These are phyloP conservation scores for Lagerstroemia speciosa DNA, from an alignment of 345 rosid genomes.

Conservation along the genomic window DNA sequence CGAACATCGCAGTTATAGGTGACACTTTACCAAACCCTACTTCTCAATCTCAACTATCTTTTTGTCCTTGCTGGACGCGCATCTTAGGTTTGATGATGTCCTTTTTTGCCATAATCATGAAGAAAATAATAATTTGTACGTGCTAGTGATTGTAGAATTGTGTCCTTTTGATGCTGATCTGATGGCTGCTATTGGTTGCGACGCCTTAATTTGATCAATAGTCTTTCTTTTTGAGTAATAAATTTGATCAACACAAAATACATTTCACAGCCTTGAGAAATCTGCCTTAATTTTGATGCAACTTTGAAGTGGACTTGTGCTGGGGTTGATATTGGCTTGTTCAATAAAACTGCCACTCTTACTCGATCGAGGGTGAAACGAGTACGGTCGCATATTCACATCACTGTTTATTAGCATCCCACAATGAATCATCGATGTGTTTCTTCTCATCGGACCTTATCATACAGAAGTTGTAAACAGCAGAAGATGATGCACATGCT, in stretches of 20 bases:
- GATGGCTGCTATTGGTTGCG: background rate
- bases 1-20: too few species aligned
- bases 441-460: background rate
- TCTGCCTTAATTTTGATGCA: too few species aligned
- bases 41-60: conserved; percentile 16
- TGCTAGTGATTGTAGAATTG: background rate
- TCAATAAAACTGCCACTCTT: too few species aligned
- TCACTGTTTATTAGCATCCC: background rate
- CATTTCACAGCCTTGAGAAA: background rate
- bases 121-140: conserved; percentile 9
- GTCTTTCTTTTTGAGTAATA: too few species aligned
- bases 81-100: conserved; percentile 20
- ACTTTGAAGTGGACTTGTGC: too few species aligned
- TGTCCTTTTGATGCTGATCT: background rate
- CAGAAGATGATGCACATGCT: background rate
- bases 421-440: background rate
- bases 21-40: too few species aligned
- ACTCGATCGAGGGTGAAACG: background rate
- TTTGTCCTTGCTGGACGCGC: conserved; percentile 18
- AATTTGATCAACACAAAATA: too few species aligned
- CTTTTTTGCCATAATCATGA: conserved; percentile 17
- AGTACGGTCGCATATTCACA: background rate
- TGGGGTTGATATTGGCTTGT: too few species aligned
- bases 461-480: background rate
- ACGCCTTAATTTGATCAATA: background rate